These are phyloP conservation scores for Paraurostyla sp. DNA, from an alignment of 73 alveolate species.

Conservation along the genomic window DNA sequence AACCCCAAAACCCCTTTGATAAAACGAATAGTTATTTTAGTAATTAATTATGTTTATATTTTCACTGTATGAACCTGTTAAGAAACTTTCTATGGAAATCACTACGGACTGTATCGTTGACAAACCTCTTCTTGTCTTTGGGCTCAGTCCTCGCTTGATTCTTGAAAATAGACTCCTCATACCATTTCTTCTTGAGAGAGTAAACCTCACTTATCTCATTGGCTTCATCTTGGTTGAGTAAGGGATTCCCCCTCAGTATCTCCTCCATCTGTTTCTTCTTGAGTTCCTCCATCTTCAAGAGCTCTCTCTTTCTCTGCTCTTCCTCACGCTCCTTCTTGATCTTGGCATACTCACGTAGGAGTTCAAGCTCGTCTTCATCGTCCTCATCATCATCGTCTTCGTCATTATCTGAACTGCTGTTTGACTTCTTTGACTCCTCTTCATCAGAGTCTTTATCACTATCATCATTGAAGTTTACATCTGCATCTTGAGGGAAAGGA, in stretches of 20 bases:
- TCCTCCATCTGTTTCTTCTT: conserved; percentile 87
- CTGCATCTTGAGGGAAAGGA: conserved; percentile 78
- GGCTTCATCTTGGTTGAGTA: conserved; percentile 79
- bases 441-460: conserved; percentile 44
- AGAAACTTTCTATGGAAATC: conserved; percentile 96
- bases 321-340: conserved; percentile 92
- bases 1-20: no score
- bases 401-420: conserved; percentile 68
- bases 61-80: conserved; percentile 85
- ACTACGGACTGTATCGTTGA: conserved; percentile 97
- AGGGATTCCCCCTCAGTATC: conserved; percentile 88
- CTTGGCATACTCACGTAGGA: conserved; percentile 94
- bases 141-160: conserved; percentile 92
- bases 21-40: no score
- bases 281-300: conserved; percentile 82
- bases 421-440: conserved; percentile 62
- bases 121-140: conserved; percentile 94
- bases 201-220: conserved; percentile 78
- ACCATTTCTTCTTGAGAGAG: conserved; percentile 96
- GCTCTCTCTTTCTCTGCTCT: conserved; percentile 83
- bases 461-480: conserved; percentile 47
- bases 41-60: no score
- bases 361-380: conserved; percentile 85
- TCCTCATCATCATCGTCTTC: conserved; percentile 73
- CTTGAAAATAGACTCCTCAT: conserved; percentile 97